Evolutionary conservation across 176 grass and related monocot genomes (phyloP), one percentile per base, ranked within the genome.

Genomic region (Zizania latifolia): DNA sequence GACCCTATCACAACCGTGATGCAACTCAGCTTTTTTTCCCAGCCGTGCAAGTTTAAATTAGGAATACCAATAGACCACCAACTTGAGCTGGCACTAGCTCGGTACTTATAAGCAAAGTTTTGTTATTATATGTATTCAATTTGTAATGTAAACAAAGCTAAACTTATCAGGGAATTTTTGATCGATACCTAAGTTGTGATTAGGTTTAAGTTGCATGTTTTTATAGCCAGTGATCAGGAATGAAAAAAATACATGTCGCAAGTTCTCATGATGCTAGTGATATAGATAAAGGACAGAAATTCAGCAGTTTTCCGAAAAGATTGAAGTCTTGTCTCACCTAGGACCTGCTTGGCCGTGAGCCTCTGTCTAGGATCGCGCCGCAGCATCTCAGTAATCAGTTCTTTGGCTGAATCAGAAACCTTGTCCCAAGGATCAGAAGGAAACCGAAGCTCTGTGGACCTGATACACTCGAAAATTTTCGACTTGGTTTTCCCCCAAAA

Each of bases 401-500:
- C 84, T 84, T 94, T 99, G 0, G 89, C 91, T n/a, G 86, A 85
- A 57, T 88, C 81, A 2, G 95, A 99, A 56, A 99, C 76, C 21
- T 31, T 74, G n/a, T 87, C 84, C 95, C 95, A 99, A 10, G 82
- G 83, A 70, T 94, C 91, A 14, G 84, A 86, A 58, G 95, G 91
- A 66, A 94, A 94, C 34, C 72, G 56, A 67, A 99, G 86, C 71
- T 99, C 86, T 0, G 77, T 89, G 17, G 77, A 94, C 64, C 82
- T 89, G 55, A 99, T 91, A 24, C 91, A 92, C 56, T 99, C 91
- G 24, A 94, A 99, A 12, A 99, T 99, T 79, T 72, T 90, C 0
- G 95, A 99, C 59, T 94, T 94, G 39, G 89, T 99, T 67, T 94
- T 88, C 29, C 95, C 91, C 95, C 95, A 94, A 58, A 99, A 99